Conservation (phyloP, 305 asterid species). For the Fraxinus sp. region DNA sequence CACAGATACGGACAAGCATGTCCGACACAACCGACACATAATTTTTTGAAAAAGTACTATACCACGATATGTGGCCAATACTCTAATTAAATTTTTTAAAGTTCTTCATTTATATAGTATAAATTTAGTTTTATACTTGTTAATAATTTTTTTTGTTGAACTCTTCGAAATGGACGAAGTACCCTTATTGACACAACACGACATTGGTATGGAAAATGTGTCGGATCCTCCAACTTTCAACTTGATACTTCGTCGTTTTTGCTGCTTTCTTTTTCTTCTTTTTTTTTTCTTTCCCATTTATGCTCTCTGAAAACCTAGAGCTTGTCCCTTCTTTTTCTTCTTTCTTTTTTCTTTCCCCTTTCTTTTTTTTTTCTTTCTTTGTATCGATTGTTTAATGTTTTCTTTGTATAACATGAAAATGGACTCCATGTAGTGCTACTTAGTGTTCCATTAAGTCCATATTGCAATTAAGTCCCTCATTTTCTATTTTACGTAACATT, state of each 20-base stretch:
- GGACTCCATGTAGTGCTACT: no score
- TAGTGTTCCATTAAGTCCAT: no score
- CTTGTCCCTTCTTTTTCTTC: not conserved
- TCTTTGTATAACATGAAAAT: not conserved
- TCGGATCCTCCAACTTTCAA: not conserved
- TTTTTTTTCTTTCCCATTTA: no score
- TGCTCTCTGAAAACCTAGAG: not conserved
- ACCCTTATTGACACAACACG: not conserved
- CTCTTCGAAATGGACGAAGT: not conserved
- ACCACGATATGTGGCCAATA: not conserved
- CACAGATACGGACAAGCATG: not conserved
- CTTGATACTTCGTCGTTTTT: not conserved
- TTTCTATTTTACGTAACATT: no score
- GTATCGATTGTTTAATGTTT: not conserved
- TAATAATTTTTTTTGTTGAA: no score
- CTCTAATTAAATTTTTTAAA: no score
- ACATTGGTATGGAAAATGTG: not conserved
- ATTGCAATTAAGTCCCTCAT: no score
- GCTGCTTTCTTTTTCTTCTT: not conserved
- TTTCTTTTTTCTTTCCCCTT: not conserved
- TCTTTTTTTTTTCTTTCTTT: no score
- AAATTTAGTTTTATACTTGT: not conserved
- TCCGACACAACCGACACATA: not conserved
- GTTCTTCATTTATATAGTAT: not conserved
- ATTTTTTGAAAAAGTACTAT: not conserved